Conservation (phyloP, 2,329 filamentous ascomycete species). For the Colletotrichum agaves region DNA sequence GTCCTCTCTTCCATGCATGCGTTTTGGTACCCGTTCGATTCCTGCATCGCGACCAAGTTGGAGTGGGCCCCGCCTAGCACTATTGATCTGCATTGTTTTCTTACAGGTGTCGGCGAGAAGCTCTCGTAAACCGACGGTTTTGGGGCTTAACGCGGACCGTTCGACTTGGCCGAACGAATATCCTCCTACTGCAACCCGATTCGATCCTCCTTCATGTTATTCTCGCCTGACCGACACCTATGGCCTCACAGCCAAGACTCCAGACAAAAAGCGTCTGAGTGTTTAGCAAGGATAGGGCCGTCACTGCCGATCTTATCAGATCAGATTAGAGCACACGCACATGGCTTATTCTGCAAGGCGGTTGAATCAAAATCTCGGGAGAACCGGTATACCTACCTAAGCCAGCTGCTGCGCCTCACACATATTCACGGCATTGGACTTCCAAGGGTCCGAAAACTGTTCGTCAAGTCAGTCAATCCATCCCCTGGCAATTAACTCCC, state of each 20-base stretch:
- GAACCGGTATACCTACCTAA: neutral
- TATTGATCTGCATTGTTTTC: slow-evolving; percentile 23
- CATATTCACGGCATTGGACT: neutral
- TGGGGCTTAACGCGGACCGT: neutral
- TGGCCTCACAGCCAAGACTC: neutral
- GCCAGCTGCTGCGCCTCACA: neutral
- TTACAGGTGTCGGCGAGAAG: slow-evolving; percentile 19
- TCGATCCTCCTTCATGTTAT: neutral
- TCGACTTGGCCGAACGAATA: neutral
- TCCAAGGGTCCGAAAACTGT: slow-evolving; percentile 23
- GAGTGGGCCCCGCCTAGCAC: slow-evolving; percentile 21
- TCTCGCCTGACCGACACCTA: neutral
- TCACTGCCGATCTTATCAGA: too few species aligned
- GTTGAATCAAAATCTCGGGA: neutral
- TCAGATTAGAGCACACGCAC: neutral
- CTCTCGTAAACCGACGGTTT: slow-evolving; percentile 34
- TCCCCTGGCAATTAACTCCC: too few species aligned
- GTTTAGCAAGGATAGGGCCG: neutral
- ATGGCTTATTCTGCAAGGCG: neutral
- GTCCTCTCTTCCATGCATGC: slow-evolving; percentile 9
- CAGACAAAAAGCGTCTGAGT: neutral
- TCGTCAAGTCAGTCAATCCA: neutral
- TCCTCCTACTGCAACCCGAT: neutral
- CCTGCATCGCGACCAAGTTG: slow-evolving; percentile 21
- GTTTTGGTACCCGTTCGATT: neutral